A percentile compares a stretch with the other conserved stretches of the same genome.
phyloP scores from a whole-genome alignment of 1,139 yeast genomes.

The Zygotorulaspora mrakii region DNA sequence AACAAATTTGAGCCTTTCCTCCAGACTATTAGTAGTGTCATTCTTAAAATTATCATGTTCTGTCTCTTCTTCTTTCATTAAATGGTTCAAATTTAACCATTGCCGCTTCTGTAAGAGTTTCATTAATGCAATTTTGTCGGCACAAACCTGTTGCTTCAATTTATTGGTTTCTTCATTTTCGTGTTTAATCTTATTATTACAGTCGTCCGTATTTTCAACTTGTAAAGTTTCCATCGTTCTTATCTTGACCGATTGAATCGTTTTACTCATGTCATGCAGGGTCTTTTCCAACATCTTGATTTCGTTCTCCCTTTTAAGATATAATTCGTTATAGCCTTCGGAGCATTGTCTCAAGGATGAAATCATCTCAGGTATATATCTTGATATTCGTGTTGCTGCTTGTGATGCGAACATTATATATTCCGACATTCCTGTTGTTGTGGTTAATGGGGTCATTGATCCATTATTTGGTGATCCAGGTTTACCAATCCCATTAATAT shows the following conservation, averaged over 20 bases:
- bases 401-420: conserved; percentile 33
- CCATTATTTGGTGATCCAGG: conserved; percentile 13
- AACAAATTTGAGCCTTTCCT: conserved; percentile 36
- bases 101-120: conserved; percentile 54
- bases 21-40: conserved; percentile 16
- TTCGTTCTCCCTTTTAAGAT: conserved; percentile 25
- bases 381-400: conserved; percentile 32
- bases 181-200: conserved; percentile 41
- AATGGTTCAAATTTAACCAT: conserved; percentile 47
- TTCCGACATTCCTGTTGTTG: conserved; percentile 20
- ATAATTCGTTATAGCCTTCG: conserved; percentile 41
- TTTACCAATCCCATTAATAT: conserved; percentile 9
- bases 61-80: conserved; percentile 41
- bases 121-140: conserved; percentile 34
- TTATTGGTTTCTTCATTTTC: conserved; percentile 42
- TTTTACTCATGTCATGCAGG: conserved; percentile 23
- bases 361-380: conserved; percentile 32
- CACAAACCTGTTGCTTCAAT: conserved; percentile 32
- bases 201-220: conserved; percentile 47
- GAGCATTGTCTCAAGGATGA: conserved; percentile 48
- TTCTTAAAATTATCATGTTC: conserved; percentile 17
- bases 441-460: conserved; percentile 13
- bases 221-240: conserved; percentile 38
- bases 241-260: conserved; percentile 22
- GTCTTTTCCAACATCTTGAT: conserved; percentile 24